Conservation (phyloP, 208 protist genomes). For the Perkinsela sp. region DNA sequence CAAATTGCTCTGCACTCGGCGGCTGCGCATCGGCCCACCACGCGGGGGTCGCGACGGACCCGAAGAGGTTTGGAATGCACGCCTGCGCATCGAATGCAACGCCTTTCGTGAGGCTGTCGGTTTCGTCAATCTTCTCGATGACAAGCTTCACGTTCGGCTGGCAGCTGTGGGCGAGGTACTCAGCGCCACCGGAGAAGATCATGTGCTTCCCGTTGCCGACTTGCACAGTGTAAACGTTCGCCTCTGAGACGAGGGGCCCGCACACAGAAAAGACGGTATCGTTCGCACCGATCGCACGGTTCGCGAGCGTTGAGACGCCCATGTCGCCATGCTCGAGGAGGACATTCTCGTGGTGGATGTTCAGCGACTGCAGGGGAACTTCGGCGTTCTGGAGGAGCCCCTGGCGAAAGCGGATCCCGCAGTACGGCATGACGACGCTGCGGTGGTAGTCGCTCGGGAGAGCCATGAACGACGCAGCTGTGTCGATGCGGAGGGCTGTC, state of each 20-base stretch:
- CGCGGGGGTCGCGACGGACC: background rate
- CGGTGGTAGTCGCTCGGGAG: background rate
- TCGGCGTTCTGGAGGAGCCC: background rate
- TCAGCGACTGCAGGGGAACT: background rate
- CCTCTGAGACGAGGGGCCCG: constrained; percentile 35
- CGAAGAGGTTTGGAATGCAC: background rate
- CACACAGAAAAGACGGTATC: constrained; percentile 3
- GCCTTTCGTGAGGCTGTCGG: background rate
- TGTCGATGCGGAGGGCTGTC: background rate
- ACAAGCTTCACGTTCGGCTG: constrained; percentile 42
- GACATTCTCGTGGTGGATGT: background rate
- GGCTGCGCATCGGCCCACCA: background rate
- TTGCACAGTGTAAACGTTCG: constrained; percentile 44
- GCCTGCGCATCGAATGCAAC: background rate
- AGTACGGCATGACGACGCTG: background rate
- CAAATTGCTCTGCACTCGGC: background rate
- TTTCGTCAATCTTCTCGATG: constrained; percentile 10
- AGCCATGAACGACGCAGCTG: background rate
- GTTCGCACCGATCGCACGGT: background rate
- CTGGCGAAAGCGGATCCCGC: background rate
- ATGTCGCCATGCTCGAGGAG: background rate
- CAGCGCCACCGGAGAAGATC: constrained; percentile 38
- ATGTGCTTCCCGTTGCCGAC: constrained; percentile 24
- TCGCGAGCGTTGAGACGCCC: background rate
- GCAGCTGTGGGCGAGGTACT: constrained; percentile 55